Evolutionary conservation across 2,329 filamentous ascomycete genomes (phyloP).

Genomic region (Arachnopeziza araneosa): DNA sequence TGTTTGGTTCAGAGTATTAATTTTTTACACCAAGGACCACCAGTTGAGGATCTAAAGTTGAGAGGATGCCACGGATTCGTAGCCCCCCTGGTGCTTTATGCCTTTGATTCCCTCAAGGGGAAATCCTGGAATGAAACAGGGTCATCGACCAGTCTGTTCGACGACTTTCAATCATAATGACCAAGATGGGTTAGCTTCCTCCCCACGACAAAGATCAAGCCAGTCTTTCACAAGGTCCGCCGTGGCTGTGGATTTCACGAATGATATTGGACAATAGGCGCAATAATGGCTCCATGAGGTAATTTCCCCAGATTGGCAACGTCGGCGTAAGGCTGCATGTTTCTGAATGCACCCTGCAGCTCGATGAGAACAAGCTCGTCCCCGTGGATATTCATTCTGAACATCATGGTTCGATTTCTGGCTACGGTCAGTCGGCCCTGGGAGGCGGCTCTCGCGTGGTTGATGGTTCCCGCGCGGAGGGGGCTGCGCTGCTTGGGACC

Average conservation of each 20-base stretch:
- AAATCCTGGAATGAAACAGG: background rate
- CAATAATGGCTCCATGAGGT: background rate
- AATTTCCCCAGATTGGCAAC: background rate
- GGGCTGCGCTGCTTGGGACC: background rate
- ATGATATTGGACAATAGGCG: background rate
- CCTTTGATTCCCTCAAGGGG: too few species aligned
- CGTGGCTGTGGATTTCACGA: background rate
- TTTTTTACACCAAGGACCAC: too few species aligned
- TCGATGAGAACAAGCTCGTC: too few species aligned
- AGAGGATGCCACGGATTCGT: too few species aligned
- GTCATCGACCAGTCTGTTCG: background rate
- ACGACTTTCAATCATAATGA: background rate
- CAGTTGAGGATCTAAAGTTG: too few species aligned
- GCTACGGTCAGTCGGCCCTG: background rate
- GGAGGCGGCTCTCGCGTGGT: background rate
- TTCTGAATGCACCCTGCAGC: background rate
- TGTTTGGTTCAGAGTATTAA: too few species aligned
- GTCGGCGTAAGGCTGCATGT: background rate
- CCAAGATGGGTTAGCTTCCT: background rate
- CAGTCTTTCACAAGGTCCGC: background rate
- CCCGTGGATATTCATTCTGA: too few species aligned
- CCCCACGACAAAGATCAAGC: background rate
- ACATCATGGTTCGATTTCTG: background rate
- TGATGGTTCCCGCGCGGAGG: background rate
- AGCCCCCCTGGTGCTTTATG: too few species aligned